Evolutionary conservation across 495 filamentous ascomycete genomes (phyloP), one percentile per base, ranked within the genome.

Genomic region (Bathelium albidoporum): DNA sequence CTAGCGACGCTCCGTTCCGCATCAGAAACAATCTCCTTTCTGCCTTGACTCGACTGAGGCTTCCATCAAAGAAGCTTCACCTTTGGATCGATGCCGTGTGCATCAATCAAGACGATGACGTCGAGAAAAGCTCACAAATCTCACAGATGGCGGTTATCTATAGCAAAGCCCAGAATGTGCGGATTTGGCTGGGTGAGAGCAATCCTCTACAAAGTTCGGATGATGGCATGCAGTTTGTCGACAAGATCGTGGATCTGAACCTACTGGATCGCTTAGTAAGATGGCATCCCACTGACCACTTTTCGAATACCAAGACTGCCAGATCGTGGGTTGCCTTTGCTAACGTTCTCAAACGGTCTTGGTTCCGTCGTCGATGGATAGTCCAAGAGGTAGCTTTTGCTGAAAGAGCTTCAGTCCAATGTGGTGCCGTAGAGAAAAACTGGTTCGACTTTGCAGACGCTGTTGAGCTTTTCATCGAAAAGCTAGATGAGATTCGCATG

Each of bases 1-100:
- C 36, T 16, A 41, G 16, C 7, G 7, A 16, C 36, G 36, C 36
- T 41, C 36, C 36, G 36, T 41, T 7, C 36, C 7, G 36, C 7
- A 16, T 41, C 16, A 5, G 36, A 5, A 41, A 16, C 36, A 41
- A 41, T 16, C 36, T 41, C 7, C 16, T 41, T 41, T 41, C 36
- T 41, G 36, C 36, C 36, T 41, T 41, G 36, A 41, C 16, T 7
- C 36, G 36, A 5, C 16, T 41, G 36, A 41, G 36, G 16, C 36
- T 7, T 41, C 36, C 36, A 41, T 41, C 36, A 41, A 41, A 16
- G 16, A 41, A 41, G 36, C 36, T 41, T 16, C 36, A 41, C 36
- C 59, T 73, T 2, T 74, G 73, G 71, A 65, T 70, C 14, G 72
- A 74, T 62, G 70, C 69, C 0, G 61, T 74, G 20, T 74, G 72